Evolutionary conservation across 495 filamentous ascomycete genomes (phyloP).

Genomic region (Thermochaetoides thermophila): DNA sequence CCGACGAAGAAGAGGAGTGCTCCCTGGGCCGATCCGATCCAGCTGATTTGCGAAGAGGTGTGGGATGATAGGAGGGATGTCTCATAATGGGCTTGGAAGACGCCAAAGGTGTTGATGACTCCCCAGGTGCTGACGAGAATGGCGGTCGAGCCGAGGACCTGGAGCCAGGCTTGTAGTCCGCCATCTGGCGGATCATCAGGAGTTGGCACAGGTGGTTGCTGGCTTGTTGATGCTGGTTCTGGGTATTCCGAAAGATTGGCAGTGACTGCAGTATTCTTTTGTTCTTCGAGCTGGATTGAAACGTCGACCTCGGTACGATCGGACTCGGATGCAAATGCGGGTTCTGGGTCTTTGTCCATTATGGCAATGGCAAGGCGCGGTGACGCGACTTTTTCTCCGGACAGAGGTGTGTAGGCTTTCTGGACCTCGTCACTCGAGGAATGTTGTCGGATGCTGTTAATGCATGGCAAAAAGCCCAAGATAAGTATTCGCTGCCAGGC

Average conservation of each 20-base stretch:
- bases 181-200: constrained; percentile 14
- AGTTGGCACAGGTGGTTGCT: not conserved
- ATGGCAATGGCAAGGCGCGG: too few species aligned
- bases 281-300: not conserved
- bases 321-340: constrained; percentile 5
- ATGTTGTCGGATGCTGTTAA: too few species aligned
- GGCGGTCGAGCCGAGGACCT: constrained; percentile 26
- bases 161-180: constrained; percentile 31
- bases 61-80: constrained; percentile 14
- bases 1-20: constrained; percentile 26
- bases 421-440: too few species aligned
- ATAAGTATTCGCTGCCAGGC: too few species aligned
- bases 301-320: constrained; percentile 5
- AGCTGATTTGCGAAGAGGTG: constrained; percentile 23
- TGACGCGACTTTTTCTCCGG: too few species aligned
- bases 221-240: too few species aligned
- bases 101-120: constrained; percentile 35
- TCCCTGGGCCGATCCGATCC: constrained; percentile 29
- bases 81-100: constrained; percentile 39
- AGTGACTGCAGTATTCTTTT: not conserved
- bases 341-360: constrained; percentile 8
- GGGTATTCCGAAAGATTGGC: not conserved
- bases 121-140: constrained; percentile 31
- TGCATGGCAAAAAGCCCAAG: too few species aligned
- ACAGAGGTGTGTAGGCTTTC: too few species aligned